Evolutionary conservation across 148 eudicot species (phyloP).

Genomic region (Diospyros lotus): DNA sequence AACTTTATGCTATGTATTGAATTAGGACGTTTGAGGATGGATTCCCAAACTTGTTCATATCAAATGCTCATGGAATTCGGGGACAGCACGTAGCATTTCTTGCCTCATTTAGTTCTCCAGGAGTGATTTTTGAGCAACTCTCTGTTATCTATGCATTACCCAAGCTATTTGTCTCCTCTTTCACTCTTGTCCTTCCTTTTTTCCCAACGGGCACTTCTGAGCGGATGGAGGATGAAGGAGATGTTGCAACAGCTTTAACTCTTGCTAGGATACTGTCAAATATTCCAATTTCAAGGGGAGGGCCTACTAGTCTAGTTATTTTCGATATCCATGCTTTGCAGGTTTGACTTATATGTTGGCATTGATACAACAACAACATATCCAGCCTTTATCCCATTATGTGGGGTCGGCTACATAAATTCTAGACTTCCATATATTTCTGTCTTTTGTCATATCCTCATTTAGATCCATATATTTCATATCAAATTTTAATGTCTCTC

Average conservation of each 20-base stretch:
- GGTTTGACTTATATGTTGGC: constrained; percentile 37
- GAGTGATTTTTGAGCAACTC: constrained; percentile 91
- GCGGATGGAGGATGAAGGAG: constrained; percentile 99
- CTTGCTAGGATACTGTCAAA: constrained; percentile 88
- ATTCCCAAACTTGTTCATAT: constrained; percentile 87
- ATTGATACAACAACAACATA: too few species aligned
- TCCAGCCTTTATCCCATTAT: too few species aligned
- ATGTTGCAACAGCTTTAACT: constrained; percentile 95
- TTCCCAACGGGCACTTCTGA: constrained; percentile 98
- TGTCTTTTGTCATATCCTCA: too few species aligned
- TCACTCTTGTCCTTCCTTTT: constrained; percentile 95
- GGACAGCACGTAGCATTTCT: constrained; percentile 97
- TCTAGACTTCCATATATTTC: too few species aligned
- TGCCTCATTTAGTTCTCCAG: constrained; percentile 91
- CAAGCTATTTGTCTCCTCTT: constrained; percentile 86
- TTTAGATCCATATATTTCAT: too few species aligned
- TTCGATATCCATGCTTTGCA: constrained; percentile 97
- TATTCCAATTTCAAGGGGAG: constrained; percentile 85
- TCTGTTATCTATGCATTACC: constrained; percentile 92
- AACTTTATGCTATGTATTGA: constrained; percentile 13
- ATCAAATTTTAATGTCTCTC: too few species aligned
- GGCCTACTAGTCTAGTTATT: constrained; percentile 90
- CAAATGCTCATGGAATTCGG: constrained; percentile 93
- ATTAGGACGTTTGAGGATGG: constrained; percentile 95
- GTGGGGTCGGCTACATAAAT: too few species aligned